Evolutionary conservation across 2,329 filamentous ascomycete genomes (phyloP).

Genomic region (Claviceps sp.): DNA sequence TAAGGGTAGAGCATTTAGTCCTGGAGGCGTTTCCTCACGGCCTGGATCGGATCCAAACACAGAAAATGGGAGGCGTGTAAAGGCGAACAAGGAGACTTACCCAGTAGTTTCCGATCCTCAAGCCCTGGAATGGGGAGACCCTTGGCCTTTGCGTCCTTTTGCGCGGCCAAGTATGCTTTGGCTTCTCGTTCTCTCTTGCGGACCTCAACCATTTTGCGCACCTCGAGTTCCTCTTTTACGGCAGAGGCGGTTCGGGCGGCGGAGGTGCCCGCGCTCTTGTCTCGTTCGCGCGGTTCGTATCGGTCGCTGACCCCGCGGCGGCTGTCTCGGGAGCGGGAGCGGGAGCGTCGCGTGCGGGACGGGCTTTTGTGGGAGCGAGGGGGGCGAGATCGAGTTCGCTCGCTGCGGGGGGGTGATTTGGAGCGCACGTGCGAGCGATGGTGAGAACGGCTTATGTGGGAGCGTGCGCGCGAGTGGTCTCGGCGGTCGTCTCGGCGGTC

Average conservation of each 20-base stretch:
- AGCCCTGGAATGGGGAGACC: slow-evolving; percentile 44
- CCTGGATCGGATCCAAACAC: background rate
- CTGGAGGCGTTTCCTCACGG: background rate
- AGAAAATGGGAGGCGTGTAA: no score
- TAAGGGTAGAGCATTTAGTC: background rate
- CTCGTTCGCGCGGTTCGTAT: slow-evolving; percentile 9
- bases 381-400: slow-evolving; percentile 13
- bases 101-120: slow-evolving; percentile 30
- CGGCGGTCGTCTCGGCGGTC: slow-evolving; percentile 11
- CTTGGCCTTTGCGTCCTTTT: slow-evolving; percentile 46
- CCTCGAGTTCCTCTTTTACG: slow-evolving; percentile 36
- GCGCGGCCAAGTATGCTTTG: slow-evolving; percentile 49
- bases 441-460: slow-evolving; percentile 20
- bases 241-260: slow-evolving; percentile 23
- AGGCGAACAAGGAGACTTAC: background rate
- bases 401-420: slow-evolving; percentile 19
- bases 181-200: slow-evolving; percentile 50
- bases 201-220: slow-evolving; percentile 48
- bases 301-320: slow-evolving; percentile 11
- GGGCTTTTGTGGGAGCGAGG: slow-evolving; percentile 6
- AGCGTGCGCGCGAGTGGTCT: slow-evolving; percentile 10
- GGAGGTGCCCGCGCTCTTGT: slow-evolving; percentile 23
- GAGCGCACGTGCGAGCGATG: slow-evolving; percentile 19
- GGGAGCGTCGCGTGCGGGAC: slow-evolving; percentile 9
- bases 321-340: slow-evolving; percentile 12